A percentile compares a stretch with the other conserved stretches of the same genome.
These are phyloP conservation scores for Cyclotella baltica DNA, from an alignment of 108 stramenopile species.

Conservation along the genomic window DNA sequence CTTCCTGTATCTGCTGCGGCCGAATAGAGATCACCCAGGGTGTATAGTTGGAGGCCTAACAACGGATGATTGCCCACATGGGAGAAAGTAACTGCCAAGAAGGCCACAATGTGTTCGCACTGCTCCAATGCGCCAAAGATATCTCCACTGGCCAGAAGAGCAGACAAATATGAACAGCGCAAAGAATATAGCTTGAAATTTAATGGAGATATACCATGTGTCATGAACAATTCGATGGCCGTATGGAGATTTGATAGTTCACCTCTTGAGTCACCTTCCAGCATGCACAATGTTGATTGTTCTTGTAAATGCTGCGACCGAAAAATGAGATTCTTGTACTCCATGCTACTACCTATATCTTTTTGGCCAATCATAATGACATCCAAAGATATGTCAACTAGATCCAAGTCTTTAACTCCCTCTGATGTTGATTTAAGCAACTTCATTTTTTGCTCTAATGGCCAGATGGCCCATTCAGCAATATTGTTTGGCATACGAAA, in stretches of 20 bases:
- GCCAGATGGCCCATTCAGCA: conserved; percentile 34
- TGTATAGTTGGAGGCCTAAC: conserved; percentile 69
- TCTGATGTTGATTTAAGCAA: neutral
- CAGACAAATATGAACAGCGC: conserved; percentile 35
- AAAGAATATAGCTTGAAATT: conserved; percentile 34
- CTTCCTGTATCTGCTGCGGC: neutral
- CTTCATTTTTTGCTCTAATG: conserved; percentile 15
- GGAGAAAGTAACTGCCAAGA: conserved; percentile 46
- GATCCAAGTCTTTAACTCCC: conserved; percentile 9
- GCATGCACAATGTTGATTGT: conserved; percentile 36
- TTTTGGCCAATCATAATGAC: conserved; percentile 17
- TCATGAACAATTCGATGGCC: conserved; percentile 27
- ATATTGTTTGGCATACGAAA: conserved; percentile 23
- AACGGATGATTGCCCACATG: conserved; percentile 61
- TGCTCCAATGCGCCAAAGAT: conserved; percentile 37
- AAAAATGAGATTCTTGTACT: conserved; percentile 7
- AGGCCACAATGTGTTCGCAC: conserved; percentile 57
- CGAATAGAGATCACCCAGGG: conserved; percentile 63
- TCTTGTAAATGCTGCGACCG: conserved; percentile 20
- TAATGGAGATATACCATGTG: conserved; percentile 28
- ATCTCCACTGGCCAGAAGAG: conserved; percentile 23
- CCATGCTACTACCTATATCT: neutral
- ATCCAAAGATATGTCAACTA: conserved; percentile 31
- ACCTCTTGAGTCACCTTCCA: conserved; percentile 27
- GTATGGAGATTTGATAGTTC: conserved; percentile 27